Percentiles rank a stretch among this genome's conserved stretches.
Conservation (phyloP, 169 alveolate genomes). For the Miamiensis avidus region DNA sequence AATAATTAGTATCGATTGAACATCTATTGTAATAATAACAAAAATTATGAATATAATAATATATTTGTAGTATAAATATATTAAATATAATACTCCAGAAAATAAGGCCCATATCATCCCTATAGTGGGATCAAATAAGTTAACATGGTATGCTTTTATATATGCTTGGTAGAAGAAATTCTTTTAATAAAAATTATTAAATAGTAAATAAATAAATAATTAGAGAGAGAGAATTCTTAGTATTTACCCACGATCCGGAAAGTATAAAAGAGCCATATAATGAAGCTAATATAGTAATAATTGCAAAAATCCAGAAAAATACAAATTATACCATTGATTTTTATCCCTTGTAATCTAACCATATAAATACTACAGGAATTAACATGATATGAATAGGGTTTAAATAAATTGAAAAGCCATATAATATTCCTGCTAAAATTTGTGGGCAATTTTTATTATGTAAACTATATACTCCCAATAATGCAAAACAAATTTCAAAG, state of each 20-base stretch:
- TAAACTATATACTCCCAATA: not conserved
- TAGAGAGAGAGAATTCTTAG: too few relatives aligned
- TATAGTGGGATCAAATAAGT: not conserved
- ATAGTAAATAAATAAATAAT: too few relatives aligned
- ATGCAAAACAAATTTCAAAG: not conserved
- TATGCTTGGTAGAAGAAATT: not conserved
- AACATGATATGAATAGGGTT: not conserved
- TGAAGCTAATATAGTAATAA: not conserved
- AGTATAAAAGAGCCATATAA: not conserved
- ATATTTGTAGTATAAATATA: too few relatives aligned
- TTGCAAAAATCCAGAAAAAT: not conserved
- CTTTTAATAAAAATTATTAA: too few relatives aligned
- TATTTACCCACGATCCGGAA: not conserved
- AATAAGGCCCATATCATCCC: not conserved
- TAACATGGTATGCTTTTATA: not conserved
- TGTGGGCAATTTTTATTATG: not conserved
- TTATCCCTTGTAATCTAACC: too few relatives aligned
- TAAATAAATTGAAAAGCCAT: not conserved
- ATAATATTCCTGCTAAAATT: not conserved
- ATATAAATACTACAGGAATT: not conserved
- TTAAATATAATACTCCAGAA: not conserved
- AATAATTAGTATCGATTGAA: constrained; percentile 10
- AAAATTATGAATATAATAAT: not conserved
- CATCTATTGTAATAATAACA: constrained; percentile 1
- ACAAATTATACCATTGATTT: not conserved